phyloP scores from a whole-genome alignment of 306 rosid genomes.

The Vicia villosa region DNA sequence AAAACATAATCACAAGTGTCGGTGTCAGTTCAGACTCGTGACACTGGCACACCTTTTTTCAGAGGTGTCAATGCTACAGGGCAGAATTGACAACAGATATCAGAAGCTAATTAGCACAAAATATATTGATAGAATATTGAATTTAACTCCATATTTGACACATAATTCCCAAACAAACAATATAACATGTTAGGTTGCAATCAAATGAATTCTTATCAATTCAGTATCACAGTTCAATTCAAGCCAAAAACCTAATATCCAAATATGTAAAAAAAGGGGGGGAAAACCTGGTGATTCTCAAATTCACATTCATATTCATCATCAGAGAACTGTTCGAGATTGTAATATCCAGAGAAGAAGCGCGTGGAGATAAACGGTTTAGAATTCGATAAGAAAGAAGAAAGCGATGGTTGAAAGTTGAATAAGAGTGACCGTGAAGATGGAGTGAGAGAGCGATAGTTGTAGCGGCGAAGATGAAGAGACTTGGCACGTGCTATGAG shows the following conservation, averaged over 20 bases:
- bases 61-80: neutral
- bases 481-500: constrained; percentile 31
- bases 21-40: neutral
- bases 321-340: constrained; percentile 83
- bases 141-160: constrained; percentile 9
- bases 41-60: neutral
- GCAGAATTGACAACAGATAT: constrained; percentile 6
- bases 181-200: neutral
- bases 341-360: constrained; percentile 54
- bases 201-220: neutral
- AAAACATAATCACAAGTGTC: neutral
- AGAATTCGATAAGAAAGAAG: constrained; percentile 30
- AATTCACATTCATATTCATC: constrained; percentile 84
- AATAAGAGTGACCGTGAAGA: constrained; percentile 20
- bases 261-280: neutral
- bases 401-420: constrained; percentile 17
- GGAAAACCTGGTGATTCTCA: constrained; percentile 59
- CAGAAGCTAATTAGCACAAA: constrained; percentile 15
- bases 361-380: constrained; percentile 43
- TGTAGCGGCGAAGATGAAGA: constrained; percentile 26
- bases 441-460: constrained; percentile 20
- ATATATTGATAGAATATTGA: neutral
- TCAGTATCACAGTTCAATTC: neutral
- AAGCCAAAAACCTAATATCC: neutral
- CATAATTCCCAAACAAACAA: constrained; percentile 4